These are phyloP conservation scores for Sisymbrium irio DNA, from an alignment of 345 rosid species.

Conservation along the genomic window DNA sequence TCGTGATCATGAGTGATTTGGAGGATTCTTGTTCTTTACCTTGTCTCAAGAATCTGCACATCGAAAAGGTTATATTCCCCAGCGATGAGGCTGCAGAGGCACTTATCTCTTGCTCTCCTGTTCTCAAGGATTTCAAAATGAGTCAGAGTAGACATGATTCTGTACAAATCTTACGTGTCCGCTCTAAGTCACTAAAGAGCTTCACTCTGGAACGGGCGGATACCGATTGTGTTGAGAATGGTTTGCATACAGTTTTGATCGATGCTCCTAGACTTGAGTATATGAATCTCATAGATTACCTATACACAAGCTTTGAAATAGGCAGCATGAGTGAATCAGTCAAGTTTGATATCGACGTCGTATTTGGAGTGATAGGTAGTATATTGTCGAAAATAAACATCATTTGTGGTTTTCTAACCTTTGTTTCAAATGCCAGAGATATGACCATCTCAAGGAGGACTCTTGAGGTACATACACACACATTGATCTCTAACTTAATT, in stretches of 20 bases:
- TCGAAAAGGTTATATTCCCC: background rate
- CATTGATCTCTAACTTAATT: background rate
- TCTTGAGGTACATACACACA: constrained; percentile 4
- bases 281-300: constrained; percentile 2
- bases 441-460: constrained; percentile 20
- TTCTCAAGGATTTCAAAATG: background rate
- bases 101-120: background rate
- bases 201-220: constrained; percentile 10
- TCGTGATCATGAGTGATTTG: background rate
- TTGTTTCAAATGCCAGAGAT: background rate
- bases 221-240: background rate
- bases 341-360: constrained; percentile 15
- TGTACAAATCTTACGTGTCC: background rate
- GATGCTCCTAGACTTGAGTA: constrained; percentile 16
- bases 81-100: background rate
- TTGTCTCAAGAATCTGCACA: background rate
- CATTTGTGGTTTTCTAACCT: background rate
- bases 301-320: background rate
- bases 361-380: background rate
- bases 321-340: background rate
- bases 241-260: background rate
- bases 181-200: constrained; percentile 9
- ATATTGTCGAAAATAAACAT: background rate
- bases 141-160: background rate
- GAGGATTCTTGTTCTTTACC: background rate